Evolutionary conservation across 257 asterid genomes (phyloP).

Genomic region (Penstemon eatonii): DNA sequence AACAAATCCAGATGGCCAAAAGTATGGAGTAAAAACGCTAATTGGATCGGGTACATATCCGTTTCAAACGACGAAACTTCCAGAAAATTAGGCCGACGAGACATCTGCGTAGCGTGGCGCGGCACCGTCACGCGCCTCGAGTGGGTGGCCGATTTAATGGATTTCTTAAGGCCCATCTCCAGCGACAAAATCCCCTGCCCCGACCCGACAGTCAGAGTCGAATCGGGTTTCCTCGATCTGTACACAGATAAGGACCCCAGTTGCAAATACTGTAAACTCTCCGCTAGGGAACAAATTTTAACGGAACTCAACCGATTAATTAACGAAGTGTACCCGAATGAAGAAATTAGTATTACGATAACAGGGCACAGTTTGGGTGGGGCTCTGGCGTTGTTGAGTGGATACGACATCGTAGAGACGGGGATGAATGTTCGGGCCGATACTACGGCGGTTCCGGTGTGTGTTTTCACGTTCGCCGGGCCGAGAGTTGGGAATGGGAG

Average conservation of each 20-base stretch:
- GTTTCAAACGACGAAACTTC: slow-evolving; percentile 45
- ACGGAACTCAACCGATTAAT: slow-evolving; percentile 36
- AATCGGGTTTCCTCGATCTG: slow-evolving; percentile 48
- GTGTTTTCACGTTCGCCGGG: slow-evolving; percentile 48
- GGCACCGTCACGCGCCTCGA: slow-evolving; percentile 53
- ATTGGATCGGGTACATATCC: slow-evolving; percentile 53
- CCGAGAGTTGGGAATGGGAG: slow-evolving; percentile 59
- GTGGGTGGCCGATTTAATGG: slow-evolving; percentile 46
- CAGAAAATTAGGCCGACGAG: slow-evolving; percentile 44
- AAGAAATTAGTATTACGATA: slow-evolving; percentile 44
- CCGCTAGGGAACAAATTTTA: slow-evolving; percentile 43
- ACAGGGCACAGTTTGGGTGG: slow-evolving; percentile 51
- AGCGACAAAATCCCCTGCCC: slow-evolving; percentile 40
- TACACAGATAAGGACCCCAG: slow-evolving; percentile 42
- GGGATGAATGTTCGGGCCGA: slow-evolving; percentile 21
- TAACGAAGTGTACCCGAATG: slow-evolving; percentile 31
- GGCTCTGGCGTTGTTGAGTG: slow-evolving; percentile 43
- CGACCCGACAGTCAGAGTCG: slow-evolving; percentile 36
- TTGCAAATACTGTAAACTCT: slow-evolving; percentile 34
- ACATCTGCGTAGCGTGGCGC: slow-evolving; percentile 47
- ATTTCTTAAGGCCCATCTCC: slow-evolving; percentile 35
- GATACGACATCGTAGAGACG: slow-evolving; percentile 45
- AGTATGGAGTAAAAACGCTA: slow-evolving; percentile 48
- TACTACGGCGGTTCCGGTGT: slow-evolving; percentile 27
- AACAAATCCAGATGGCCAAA: slow-evolving; percentile 43